These are phyloP conservation scores for Tilletiaria anomala DNA, from an alignment of 1,284 basidiomycete species.

Conservation along the genomic window DNA sequence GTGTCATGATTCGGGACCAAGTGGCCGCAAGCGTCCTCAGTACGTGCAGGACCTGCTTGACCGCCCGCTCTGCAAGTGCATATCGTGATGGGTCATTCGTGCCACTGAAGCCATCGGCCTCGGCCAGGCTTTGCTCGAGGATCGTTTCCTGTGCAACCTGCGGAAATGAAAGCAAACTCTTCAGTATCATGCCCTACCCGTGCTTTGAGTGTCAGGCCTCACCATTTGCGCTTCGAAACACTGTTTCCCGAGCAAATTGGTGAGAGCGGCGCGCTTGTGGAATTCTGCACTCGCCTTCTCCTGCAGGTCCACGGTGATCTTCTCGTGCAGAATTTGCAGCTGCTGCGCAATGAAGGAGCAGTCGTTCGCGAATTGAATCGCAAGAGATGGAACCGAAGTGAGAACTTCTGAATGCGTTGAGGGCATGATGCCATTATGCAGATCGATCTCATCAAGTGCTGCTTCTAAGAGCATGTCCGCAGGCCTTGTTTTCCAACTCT, in stretches of 20 bases:
- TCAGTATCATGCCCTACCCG: background rate
- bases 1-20: constrained; percentile 52
- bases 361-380: constrained; percentile 76
- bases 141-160: constrained; percentile 41
- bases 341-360: constrained; percentile 52
- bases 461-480: no score
- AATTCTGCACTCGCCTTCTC: no score
- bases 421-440: constrained; percentile 71
- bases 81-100: constrained; percentile 62
- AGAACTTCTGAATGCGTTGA: constrained; percentile 50
- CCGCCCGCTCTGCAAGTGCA: constrained; percentile 58
- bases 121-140: constrained; percentile 47
- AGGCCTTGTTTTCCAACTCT: no score
- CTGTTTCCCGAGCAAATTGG: constrained; percentile 13
- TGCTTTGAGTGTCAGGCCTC: background rate
- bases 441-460: constrained; percentile 52
- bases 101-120: constrained; percentile 56
- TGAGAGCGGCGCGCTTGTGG: constrained; percentile 11
- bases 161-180: background rate
- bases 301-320: constrained; percentile 1
- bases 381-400: constrained; percentile 47
- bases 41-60: constrained; percentile 54
- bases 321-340: constrained; percentile 43
- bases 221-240: constrained; percentile 23
- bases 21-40: constrained; percentile 54